Evolutionary conservation across 2,329 filamentous ascomycete genomes (phyloP).

Genomic region (Calonectria pseudoreteaudii): DNA sequence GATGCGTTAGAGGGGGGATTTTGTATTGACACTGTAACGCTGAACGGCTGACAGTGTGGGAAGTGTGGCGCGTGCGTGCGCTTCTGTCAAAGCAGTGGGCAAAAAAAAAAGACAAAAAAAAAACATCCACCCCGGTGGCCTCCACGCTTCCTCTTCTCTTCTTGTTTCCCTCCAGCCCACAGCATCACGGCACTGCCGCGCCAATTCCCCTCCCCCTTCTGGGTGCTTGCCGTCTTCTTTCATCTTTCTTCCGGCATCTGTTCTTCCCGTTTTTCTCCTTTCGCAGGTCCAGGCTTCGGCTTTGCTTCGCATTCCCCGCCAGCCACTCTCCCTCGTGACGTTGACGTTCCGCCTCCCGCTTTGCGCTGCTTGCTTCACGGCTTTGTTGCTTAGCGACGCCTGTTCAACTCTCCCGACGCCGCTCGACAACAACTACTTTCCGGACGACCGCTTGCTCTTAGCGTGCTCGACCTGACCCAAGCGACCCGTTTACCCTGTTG

Average conservation of each 20-base stretch:
- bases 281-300: constrained; percentile 36
- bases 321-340: constrained; percentile 32
- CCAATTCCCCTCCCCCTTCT: constrained; percentile 53
- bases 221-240: constrained; percentile 56
- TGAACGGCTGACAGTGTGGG: not conserved
- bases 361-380: constrained; percentile 31
- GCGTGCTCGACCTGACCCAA: constrained; percentile 18
- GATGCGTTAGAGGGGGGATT: not conserved
- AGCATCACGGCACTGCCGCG: constrained; percentile 58
- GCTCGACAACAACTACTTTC: constrained; percentile 18
- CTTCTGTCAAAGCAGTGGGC: constrained; percentile 18
- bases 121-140: constrained; percentile 38
- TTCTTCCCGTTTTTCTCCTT: constrained; percentile 48
- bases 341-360: constrained; percentile 17
- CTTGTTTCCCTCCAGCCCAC: constrained; percentile 45
- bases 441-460: constrained; percentile 24
- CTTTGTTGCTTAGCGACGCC: constrained; percentile 35
- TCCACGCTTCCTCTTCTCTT: constrained; percentile 33
- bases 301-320: constrained; percentile 36
- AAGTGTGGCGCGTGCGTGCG: constrained; percentile 26
- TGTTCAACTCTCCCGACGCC: constrained; percentile 16
- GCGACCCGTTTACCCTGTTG: constrained; percentile 19
- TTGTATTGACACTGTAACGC: constrained; percentile 8
- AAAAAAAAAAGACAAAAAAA: constrained; percentile 39
- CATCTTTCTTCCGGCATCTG: constrained; percentile 49